phyloP scores from a whole-genome alignment of 108 stramenopile genomes.

The Pseudonitzschia multiseries region DNA sequence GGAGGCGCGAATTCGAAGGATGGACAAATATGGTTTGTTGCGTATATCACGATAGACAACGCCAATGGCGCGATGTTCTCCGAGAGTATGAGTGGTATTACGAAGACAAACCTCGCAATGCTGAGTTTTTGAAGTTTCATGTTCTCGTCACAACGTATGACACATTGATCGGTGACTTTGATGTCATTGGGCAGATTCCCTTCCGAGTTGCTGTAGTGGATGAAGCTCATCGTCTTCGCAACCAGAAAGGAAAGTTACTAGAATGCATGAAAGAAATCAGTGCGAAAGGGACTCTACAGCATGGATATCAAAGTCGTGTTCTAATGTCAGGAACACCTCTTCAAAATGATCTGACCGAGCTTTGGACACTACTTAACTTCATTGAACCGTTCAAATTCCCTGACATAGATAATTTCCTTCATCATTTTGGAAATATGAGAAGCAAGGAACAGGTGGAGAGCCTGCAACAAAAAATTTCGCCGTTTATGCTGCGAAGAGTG shows the following conservation, averaged over 20 bases:
- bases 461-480: slow-evolving; percentile 90
- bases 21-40: slow-evolving; percentile 97
- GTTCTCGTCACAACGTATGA: slow-evolving; percentile 95
- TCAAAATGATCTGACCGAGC: slow-evolving; percentile 97
- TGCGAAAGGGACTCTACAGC: slow-evolving; percentile 75
- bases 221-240: slow-evolving; percentile 96
- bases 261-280: slow-evolving; percentile 94
- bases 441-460: slow-evolving; percentile 90
- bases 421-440: slow-evolving; percentile 89
- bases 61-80: slow-evolving; percentile 95
- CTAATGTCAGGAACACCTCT: slow-evolving; percentile 99
- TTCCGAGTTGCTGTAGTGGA: slow-evolving; percentile 94
- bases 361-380: slow-evolving; percentile 97
- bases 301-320: slow-evolving; percentile 93
- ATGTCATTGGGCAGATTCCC: slow-evolving; percentile 84
- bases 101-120: slow-evolving; percentile 92
- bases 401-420: slow-evolving; percentile 88
- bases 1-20: slow-evolving; percentile 95
- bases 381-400: slow-evolving; percentile 94
- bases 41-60: slow-evolving; percentile 94
- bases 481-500: slow-evolving; percentile 96
- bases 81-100: slow-evolving; percentile 98
- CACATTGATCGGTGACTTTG: slow-evolving; percentile 88
- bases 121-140: slow-evolving; percentile 95
- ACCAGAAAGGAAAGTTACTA: slow-evolving; percentile 90